Base-by-base conservation (phyloP, 257 asterid species). In the Solanum megistacrolobum region DNA sequence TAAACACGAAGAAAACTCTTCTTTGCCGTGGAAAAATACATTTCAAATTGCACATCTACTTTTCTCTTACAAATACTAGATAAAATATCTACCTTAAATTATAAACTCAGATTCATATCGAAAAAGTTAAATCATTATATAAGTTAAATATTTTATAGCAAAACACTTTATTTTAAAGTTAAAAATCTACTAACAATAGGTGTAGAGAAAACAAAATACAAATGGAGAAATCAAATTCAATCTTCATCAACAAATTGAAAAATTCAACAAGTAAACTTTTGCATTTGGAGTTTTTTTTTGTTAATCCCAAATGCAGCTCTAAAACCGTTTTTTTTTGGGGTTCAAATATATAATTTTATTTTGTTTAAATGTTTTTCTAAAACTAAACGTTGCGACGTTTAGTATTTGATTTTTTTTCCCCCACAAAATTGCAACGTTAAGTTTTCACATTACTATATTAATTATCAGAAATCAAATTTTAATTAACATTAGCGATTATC, bases 371-470 rank as follows among this genome's bases (percentile, higher is more conserved):
- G 0, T 5, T 25, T 78, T 78, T 41, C 7, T 7, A 78, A 76
- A 7, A 7, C n/a, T 14, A 78, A 78, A 39, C 62, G 46, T 78
- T 41, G 84, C 92, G 93, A 92, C 95, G 93, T 95, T 89, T 92
- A 46, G 84, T 20, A 34, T 85, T 88, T 83, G 21, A 48, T 10
- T 69, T 72, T 66, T 27, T 52, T 27, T 38, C 52, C 9, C 21
- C 5, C 10, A 7, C 12, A 87, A 88, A 31, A 84, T 91, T 88
- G 90, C 93, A 91, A 90, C 96, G 92, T 89, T 91, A 89, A 90
- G 34, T 86, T 82, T 82, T 55, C 75, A 58, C 88, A 87, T 87
- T 87, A 88, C 88, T 87, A 71, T 81, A 87, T n/a, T 86, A 36
- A 75, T 35, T 62, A 84, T 36, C 89, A 72, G 58, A 74, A 25